phyloP scores from a whole-genome alignment of 2,329 filamentous ascomycete species.

The Aspergillus puulaauensis region DNA sequence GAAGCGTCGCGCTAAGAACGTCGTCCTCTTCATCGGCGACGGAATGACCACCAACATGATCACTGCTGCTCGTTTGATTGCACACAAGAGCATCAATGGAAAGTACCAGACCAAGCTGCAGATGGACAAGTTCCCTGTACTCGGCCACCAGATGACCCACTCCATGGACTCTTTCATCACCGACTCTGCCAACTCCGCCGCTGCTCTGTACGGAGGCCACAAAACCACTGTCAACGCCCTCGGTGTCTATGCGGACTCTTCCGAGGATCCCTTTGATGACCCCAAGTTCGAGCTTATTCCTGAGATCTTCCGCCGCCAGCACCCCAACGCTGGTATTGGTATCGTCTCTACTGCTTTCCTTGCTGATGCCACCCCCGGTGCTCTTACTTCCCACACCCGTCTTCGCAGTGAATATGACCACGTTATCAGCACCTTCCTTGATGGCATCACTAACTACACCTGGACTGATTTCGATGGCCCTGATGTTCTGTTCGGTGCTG shows the following conservation, averaged over 20 bases:
- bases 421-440: conserved; percentile 73
- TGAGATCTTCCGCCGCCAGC: conserved; percentile 67
- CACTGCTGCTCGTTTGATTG: conserved; percentile 72
- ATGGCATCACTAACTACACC: conserved; percentile 75
- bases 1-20: conserved; percentile 76
- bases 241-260: conserved; percentile 79
- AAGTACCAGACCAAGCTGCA: conserved; percentile 74
- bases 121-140: conserved; percentile 80
- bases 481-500: conserved; percentile 79
- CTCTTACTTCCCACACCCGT: conserved; percentile 70
- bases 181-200: conserved; percentile 81
- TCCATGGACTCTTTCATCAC: conserved; percentile 84
- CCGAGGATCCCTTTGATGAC: conserved; percentile 71
- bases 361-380: conserved; percentile 77
- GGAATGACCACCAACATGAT: conserved; percentile 56
- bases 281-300: conserved; percentile 84
- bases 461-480: conserved; percentile 75
- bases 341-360: conserved; percentile 76
- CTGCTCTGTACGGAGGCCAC: conserved; percentile 77
- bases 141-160: conserved; percentile 87
- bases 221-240: conserved; percentile 82
- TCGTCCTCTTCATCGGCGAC: conserved; percentile 79
- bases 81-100: conserved; percentile 79
- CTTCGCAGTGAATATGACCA: conserved; percentile 67
- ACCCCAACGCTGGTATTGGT: conserved; percentile 56